Evolutionary conservation across 2,329 filamentous ascomycete species (phyloP), one percentile per base, ranked within the genome.

Genomic region (Trichoderma atroviride): DNA sequence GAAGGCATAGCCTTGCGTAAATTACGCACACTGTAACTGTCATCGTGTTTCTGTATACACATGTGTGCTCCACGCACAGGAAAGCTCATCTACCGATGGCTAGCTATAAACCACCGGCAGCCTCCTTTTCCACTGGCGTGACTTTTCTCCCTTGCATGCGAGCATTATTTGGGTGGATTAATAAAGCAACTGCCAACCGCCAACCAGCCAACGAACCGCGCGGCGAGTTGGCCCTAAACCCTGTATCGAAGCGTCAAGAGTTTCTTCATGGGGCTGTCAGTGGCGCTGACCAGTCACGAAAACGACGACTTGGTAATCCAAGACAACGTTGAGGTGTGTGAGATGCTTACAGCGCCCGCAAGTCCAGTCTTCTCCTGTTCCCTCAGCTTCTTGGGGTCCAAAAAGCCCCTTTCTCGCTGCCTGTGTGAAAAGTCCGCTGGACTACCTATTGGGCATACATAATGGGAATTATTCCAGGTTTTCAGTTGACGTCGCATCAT

Each of bases 291-390:
- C 9, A 2, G 29, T 27, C 33, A 14, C 33, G 13, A 29, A 56
- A 11, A 43, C 29, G 61, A 64, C 35, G 27, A 11, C 52, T 64
- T 27, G 50, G 14, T 31, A 60, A 43, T 19, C 19, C 7, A 22
- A 57, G 53, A 27, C 62, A 35, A n/a, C 47, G 19, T 13, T 65
- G 62, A 53, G 62, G 37, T 47, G 37, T 53, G 16, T 43, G 24
- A 55, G 53, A 56, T n/a, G 40, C 62, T 50, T 33, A 33, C 52
- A n/a, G 62, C 62, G 37, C 37, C 62, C 62, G 53, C 62, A 56
- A 40, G n/a, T 35, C 16, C 47, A 10, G 31, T 33, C 2, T 37
- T 37, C 27, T 47, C 27, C 29, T 58, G 33, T 29, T 47, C 27
- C 4, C 33, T 52, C 33, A 27, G 24, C 55, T 29, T 59, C n/a